These are phyloP conservation scores for Artemisia argyi DNA, from an alignment of 129 eudicot species.

Conservation along the genomic window DNA sequence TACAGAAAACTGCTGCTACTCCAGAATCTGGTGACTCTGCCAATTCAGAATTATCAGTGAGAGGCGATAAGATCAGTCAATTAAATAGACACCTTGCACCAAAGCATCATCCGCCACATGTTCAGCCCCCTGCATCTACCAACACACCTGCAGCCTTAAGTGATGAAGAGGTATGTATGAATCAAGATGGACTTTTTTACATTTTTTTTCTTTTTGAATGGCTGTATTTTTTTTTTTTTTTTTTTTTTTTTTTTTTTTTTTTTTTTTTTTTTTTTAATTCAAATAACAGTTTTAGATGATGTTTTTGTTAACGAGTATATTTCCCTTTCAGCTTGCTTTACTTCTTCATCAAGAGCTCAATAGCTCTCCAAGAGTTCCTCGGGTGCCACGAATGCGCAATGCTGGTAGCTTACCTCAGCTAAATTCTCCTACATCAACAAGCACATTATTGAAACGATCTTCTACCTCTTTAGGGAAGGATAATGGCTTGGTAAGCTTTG, in stretches of 20 bases:
- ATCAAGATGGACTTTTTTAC: background rate
- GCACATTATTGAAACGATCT: slow-evolving; percentile 64
- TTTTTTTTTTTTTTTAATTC: no score
- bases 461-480: slow-evolving; percentile 69
- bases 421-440: slow-evolving; percentile 57
- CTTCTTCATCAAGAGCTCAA: slow-evolving; percentile 95
- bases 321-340: slow-evolving; percentile 78
- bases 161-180: slow-evolving; percentile 80
- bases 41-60: slow-evolving; percentile 17
- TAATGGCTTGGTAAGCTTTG: slow-evolving; percentile 41
- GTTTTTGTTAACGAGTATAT: slow-evolving; percentile 5
- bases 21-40: slow-evolving; percentile 49
- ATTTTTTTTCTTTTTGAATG: background rate
- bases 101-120: slow-evolving; percentile 40
- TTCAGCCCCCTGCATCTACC: slow-evolving; percentile 44
- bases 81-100: slow-evolving; percentile 45
- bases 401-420: slow-evolving; percentile 94
- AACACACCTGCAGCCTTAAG: slow-evolving; percentile 70
- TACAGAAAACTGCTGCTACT: background rate
- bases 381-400: slow-evolving; percentile 95
- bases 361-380: slow-evolving; percentile 90
- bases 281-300: background rate
- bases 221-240: no score
- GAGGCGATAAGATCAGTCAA: slow-evolving; percentile 32
- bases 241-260: background rate